These are phyloP conservation scores for Saksenaea oblongispora DNA, from an alignment of 371 early-diverging fungal species.

Conservation along the genomic window DNA sequence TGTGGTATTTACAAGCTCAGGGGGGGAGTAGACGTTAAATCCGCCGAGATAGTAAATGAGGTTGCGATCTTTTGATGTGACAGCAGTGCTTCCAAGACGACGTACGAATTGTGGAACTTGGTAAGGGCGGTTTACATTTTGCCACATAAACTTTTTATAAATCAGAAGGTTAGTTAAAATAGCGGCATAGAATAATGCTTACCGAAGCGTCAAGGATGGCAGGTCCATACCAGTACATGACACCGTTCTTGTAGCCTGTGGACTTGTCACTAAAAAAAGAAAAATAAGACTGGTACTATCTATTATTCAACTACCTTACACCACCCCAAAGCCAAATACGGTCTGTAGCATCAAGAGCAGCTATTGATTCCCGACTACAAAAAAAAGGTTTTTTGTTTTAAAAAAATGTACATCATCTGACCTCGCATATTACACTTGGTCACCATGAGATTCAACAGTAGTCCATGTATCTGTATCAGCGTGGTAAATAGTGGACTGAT, in stretches of 20 bases:
- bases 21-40: not conserved
- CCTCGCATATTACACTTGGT: not conserved
- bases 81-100: not conserved
- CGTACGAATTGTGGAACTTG: not conserved
- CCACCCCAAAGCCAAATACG: not conserved
- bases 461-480: conserved; percentile 5
- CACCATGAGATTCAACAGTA: not conserved
- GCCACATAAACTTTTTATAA: not conserved
- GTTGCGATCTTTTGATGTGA: not conserved
- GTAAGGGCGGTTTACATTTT: not conserved
- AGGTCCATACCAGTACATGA: not conserved
- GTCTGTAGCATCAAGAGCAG: not conserved
- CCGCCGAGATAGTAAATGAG: conserved; percentile 14
- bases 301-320: not conserved
- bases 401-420: not conserved
- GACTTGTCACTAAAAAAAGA: not conserved
- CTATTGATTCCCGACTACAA: not conserved
- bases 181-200: too few relatives aligned
- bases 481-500: not conserved
- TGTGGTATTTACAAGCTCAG: not conserved
- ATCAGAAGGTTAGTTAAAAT: too few relatives aligned
- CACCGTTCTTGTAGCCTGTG: not conserved
- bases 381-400: not conserved
- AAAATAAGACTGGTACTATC: not conserved
- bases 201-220: not conserved